Percentiles rank a stretch among this genome's conserved stretches.
Conservation (phyloP, 345 rosid genomes). For the Dipteronia dyeriana region DNA sequence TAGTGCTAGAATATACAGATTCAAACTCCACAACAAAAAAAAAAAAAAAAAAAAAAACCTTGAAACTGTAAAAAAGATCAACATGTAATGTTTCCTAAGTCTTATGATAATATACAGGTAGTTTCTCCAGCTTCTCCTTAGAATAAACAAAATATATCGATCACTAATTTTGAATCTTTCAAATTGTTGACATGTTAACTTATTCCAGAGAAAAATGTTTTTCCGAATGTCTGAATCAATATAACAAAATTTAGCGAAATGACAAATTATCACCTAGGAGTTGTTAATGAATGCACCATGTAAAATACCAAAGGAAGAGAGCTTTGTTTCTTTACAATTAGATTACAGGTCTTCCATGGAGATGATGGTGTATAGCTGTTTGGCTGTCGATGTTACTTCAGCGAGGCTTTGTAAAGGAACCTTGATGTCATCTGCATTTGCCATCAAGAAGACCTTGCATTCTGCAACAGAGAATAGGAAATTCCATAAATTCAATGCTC, state of each 20-base stretch:
- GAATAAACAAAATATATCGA: background rate
- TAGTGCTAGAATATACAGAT: too few relatives aligned
- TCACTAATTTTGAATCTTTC: background rate
- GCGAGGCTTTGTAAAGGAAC: constrained; percentile 38
- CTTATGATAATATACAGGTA: background rate
- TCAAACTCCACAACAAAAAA: too few relatives aligned
- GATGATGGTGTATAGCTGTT: constrained; percentile 33
- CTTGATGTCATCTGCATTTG: constrained; percentile 45
- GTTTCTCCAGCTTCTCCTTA: background rate
- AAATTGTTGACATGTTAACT: background rate
- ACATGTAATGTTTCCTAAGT: background rate
- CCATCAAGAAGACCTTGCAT: constrained; percentile 49
- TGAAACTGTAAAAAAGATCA: background rate
- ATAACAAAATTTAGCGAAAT: background rate
- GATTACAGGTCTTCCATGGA: constrained; percentile 34
- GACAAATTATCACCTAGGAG: background rate
- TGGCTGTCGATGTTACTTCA: constrained; percentile 52
- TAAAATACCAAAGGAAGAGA: background rate
- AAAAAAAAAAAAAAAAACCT: too few relatives aligned
- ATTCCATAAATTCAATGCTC: constrained; percentile 7
- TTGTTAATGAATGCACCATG: background rate
- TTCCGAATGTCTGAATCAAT: background rate
- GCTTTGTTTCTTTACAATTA: background rate
- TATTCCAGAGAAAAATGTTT: background rate
- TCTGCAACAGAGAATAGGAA: constrained; percentile 36